Percentiles rank a stretch among this genome's conserved stretches.
Conservation (phyloP, 257 asterid genomes). For the Lycium ferocissimum region DNA sequence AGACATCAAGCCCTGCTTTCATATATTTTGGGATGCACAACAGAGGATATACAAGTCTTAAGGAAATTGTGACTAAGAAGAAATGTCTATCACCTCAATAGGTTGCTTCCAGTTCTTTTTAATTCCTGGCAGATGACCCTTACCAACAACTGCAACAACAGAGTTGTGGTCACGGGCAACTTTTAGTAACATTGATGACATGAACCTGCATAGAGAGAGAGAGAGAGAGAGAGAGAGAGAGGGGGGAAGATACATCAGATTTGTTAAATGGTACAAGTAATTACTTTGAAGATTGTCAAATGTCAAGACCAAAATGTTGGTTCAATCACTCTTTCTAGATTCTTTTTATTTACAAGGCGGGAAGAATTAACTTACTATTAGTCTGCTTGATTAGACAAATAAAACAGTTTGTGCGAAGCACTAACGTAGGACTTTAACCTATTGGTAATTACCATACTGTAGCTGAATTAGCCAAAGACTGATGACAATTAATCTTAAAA, state of each 20-base stretch:
- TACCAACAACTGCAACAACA: conserved; percentile 95
- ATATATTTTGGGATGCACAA: neutral
- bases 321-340: neutral
- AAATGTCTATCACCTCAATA: conserved; percentile 58
- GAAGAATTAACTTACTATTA: neutral
- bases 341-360: neutral
- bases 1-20: neutral
- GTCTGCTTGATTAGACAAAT: conserved; percentile 10
- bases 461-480: neutral
- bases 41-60: neutral
- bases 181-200: conserved; percentile 72
- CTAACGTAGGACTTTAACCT: neutral
- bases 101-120: conserved; percentile 84
- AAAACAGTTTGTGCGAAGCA: neutral
- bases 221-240: neutral
- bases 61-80: neutral
- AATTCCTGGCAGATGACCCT: conserved; percentile 90
- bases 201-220: conserved; percentile 54
- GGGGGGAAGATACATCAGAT: neutral
- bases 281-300: neutral
- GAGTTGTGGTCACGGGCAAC: conserved; percentile 77
- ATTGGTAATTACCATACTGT: neutral
- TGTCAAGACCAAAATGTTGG: neutral
- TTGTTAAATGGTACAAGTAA: neutral
- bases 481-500: neutral